phyloP scores from a whole-genome alignment of 495 filamentous ascomycete species.

The Aspergillus funiculosus region DNA sequence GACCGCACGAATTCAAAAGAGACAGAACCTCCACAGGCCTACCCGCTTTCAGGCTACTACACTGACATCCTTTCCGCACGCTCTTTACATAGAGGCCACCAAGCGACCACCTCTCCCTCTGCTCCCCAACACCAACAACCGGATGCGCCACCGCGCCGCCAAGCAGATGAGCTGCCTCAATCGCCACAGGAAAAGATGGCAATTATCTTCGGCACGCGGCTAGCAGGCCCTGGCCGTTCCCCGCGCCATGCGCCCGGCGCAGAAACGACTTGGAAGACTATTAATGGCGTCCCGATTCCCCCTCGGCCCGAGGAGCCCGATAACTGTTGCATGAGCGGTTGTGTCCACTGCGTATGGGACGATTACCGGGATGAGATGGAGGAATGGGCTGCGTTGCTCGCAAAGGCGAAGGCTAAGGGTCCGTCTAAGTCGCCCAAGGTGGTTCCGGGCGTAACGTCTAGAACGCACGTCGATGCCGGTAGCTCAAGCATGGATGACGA shows the following conservation, averaged over 20 bases:
- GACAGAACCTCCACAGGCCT: slow-evolving; percentile 23
- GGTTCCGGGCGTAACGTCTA: slow-evolving; percentile 26
- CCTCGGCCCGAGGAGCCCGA: slow-evolving; percentile 85
- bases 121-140: slow-evolving; percentile 21
- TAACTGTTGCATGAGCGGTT: slow-evolving; percentile 98
- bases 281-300: slow-evolving; percentile 78
- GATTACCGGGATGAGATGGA: slow-evolving; percentile 84
- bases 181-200: slow-evolving; percentile 51
- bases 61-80: slow-evolving; percentile 29
- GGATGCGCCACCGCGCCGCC: slow-evolving; percentile 20
- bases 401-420: slow-evolving; percentile 47
- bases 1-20: slow-evolving; percentile 9
- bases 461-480: slow-evolving; percentile 36
- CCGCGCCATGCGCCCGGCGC: slow-evolving; percentile 50
- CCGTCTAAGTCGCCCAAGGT: slow-evolving; percentile 24
- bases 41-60: slow-evolving; percentile 43
- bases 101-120: slow-evolving; percentile 22
- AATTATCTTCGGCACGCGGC: slow-evolving; percentile 70
- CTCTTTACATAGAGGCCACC: slow-evolving; percentile 25
- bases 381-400: slow-evolving; percentile 63
- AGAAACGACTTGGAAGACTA: slow-evolving; percentile 45
- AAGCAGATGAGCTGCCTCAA: slow-evolving; percentile 20
- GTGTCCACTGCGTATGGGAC: slow-evolving; percentile 97
- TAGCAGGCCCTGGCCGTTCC: slow-evolving; percentile 63
- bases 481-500: slow-evolving; percentile 72